Conservation (phyloP, 2,329 filamentous ascomycete species). For the Nigrospora osmanthi region DNA sequence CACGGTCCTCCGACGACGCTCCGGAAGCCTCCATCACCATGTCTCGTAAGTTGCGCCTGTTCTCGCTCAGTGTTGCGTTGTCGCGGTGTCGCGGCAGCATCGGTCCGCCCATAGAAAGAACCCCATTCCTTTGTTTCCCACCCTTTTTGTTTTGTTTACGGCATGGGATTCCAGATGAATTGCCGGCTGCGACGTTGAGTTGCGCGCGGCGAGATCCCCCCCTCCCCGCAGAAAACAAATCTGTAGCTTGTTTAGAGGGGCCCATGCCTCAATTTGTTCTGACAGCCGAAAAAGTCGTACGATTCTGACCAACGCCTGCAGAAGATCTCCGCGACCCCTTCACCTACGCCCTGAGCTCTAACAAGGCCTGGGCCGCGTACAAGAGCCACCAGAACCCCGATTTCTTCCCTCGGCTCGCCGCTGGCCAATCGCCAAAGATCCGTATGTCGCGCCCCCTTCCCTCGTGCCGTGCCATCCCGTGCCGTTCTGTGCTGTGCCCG, state of each 20-base stretch:
- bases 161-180: too few species aligned
- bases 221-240: too few species aligned
- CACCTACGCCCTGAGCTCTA: constrained; percentile 56
- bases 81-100: too few species aligned
- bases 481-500: background rate
- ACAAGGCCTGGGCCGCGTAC: constrained; percentile 62
- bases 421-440: constrained; percentile 58
- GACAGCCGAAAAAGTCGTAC: background rate
- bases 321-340: constrained; percentile 44
- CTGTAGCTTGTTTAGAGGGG: too few species aligned
- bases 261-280: background rate
- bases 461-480: background rate
- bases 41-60: background rate
- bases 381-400: constrained; percentile 58
- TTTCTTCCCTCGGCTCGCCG: constrained; percentile 61
- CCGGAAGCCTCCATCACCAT: background rate
- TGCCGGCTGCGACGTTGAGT: too few species aligned
- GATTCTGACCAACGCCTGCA: background rate
- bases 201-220: too few species aligned
- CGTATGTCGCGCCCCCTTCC: constrained; percentile 30
- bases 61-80: too few species aligned
- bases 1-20: background rate
- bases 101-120: too few species aligned
- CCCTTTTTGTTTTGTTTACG: too few species aligned
- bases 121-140: too few species aligned